These are phyloP conservation scores for Plantago rigida DNA, from an alignment of 305 asterid genomes.

Conservation along the genomic window DNA sequence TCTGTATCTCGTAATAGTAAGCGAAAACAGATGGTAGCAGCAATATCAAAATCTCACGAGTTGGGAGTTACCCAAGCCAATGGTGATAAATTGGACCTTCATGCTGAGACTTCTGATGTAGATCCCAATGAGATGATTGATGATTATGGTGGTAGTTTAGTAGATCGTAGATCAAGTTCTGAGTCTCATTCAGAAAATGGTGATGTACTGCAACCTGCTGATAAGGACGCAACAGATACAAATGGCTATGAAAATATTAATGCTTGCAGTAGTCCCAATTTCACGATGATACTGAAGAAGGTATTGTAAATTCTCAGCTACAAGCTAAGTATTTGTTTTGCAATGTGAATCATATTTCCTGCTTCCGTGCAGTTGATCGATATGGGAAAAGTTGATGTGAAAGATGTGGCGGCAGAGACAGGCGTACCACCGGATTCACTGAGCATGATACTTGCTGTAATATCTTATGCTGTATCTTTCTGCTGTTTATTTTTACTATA, in stretches of 20 bases:
- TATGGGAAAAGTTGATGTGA: constrained; percentile 57
- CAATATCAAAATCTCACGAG: constrained; percentile 28
- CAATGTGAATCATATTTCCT: constrained; percentile 20
- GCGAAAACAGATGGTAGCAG: constrained; percentile 22
- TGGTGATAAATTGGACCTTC: constrained; percentile 31
- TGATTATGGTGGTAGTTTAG: constrained; percentile 31
- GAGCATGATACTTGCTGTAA: constrained; percentile 57
- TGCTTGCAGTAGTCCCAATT: constrained; percentile 36
- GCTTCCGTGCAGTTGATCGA: constrained; percentile 55
- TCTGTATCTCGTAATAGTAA: constrained; percentile 31
- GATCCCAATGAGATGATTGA: constrained; percentile 38
- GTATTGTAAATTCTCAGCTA: constrained; percentile 34
- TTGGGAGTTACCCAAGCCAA: constrained; percentile 30
- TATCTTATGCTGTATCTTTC: constrained; percentile 22
- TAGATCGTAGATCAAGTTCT: constrained; percentile 32
- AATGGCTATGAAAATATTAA: constrained; percentile 32
- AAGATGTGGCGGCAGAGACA: constrained; percentile 66
- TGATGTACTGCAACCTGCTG: constrained; percentile 31
- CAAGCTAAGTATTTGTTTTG: constrained; percentile 3
- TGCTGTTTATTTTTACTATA: neutral
- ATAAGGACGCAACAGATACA: constrained; percentile 30
- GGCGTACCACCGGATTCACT: constrained; percentile 63
- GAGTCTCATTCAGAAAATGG: constrained; percentile 39
- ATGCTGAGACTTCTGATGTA: constrained; percentile 32
- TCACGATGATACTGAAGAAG: constrained; percentile 57